Conservation (phyloP, 768 basidiomycete species). For the Lactarius sp. region DNA sequence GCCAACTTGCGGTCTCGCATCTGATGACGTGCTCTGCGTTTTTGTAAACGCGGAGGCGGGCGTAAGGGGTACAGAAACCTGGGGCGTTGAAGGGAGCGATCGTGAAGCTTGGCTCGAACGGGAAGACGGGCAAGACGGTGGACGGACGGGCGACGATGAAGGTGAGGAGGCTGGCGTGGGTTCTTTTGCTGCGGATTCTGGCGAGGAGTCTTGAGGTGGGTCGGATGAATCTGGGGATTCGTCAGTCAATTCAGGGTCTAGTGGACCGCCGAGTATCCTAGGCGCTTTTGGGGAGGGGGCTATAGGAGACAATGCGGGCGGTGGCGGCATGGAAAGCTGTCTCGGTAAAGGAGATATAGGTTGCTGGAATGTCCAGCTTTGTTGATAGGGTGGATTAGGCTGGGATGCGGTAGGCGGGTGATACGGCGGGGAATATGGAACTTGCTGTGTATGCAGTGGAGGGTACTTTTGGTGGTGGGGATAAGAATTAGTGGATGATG, state of each 20-base stretch:
- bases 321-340: slow-evolving; percentile 51
- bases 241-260: slow-evolving; percentile 13
- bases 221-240: background rate
- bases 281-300: slow-evolving; percentile 17
- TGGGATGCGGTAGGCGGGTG: slow-evolving; percentile 19
- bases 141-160: background rate
- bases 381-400: slow-evolving; percentile 33
- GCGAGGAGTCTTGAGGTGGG: slow-evolving; percentile 1
- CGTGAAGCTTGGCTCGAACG: slow-evolving; percentile 8
- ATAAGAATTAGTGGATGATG: slow-evolving; percentile 31
- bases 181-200: background rate
- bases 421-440: slow-evolving; percentile 32
- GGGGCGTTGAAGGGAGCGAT: slow-evolving; percentile 8
- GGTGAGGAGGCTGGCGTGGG: slow-evolving; percentile 1
- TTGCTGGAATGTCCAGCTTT: slow-evolving; percentile 45
- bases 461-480: slow-evolving; percentile 33
- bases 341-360: slow-evolving; percentile 58
- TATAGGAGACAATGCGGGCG: slow-evolving; percentile 26
- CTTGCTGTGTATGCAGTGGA: slow-evolving; percentile 28
- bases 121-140: slow-evolving; percentile 4
- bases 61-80: background rate
- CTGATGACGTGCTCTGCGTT: background rate
- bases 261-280: slow-evolving; percentile 19
- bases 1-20: slow-evolving; percentile 6
- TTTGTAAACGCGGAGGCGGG: background rate